phyloP scores from a whole-genome alignment of 2,329 filamentous ascomycete genomes.

The Xylariaceae sp. region DNA sequence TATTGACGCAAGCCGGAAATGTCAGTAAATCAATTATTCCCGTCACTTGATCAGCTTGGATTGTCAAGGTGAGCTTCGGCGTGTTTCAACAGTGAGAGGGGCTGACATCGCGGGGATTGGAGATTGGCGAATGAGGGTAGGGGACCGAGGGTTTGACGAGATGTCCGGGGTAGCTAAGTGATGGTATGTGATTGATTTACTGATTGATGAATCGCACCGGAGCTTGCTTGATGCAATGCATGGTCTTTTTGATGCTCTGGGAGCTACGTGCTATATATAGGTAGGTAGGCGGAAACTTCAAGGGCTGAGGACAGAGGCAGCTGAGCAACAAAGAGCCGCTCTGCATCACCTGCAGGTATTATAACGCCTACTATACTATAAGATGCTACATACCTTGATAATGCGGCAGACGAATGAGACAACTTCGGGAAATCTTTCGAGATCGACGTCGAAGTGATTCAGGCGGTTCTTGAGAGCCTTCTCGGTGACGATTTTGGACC shows the following conservation, averaged over 20 bases:
- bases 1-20: conserved; percentile 24
- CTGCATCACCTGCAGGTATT: not conserved
- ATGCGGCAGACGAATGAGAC: conserved; percentile 87
- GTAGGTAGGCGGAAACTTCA: not conserved
- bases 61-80: not conserved
- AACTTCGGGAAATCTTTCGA: conserved; percentile 78
- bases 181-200: conserved; percentile 3
- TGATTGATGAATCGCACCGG: not conserved
- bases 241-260: conserved; percentile 14
- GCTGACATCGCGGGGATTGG: conserved; percentile 2
- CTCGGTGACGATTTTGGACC: conserved; percentile 69
- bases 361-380: not conserved
- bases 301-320: not conserved
- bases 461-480: conserved; percentile 76
- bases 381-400: conserved; percentile 69
- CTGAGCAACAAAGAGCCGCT: too few relatives aligned
- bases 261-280: conserved; percentile 1
- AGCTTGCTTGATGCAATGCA: conserved; percentile 7
- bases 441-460: conserved; percentile 85
- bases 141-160: conserved; percentile 1
- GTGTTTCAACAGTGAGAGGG: not conserved
- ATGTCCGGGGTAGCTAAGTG: not conserved
- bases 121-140: conserved; percentile 3
- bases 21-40: conserved; percentile 9
- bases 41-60: too few relatives aligned